Base-by-base conservation (phyloP, 139 green algal genomes). In the Tetraselmis chui region DNA sequence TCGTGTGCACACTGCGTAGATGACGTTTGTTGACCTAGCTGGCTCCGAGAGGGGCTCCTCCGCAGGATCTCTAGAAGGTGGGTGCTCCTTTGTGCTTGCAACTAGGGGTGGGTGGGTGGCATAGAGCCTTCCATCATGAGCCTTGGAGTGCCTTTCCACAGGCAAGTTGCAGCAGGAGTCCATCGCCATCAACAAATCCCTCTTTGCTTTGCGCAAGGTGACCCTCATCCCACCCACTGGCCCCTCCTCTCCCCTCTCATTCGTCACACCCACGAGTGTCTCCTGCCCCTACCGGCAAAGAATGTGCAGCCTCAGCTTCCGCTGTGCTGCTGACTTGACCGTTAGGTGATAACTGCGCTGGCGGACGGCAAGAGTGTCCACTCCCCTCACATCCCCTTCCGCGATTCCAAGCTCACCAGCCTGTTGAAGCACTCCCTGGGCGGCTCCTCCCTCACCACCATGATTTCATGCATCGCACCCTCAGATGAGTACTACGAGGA, bases 181-280 rank as follows among this genome's bases (percentile, higher is more conserved):
- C 28, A 83, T 92, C 1, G 81, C 83, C 58, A 92, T 92, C 87
- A 92, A 92, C 87, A 89, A 92, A 81, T 91, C 87, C 22, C 85
- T 92, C 2, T 88, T 92, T 74, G 88, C 89, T 0, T 79, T 92
- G 24, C 81, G 89, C 0, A 85, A 92, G 79, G 86, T 86, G 79
- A 76, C 45, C 45, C 18, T 67, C 45, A 24, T n/a, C 75, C 75
- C 23, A n/a, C 23, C 75, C 75, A n/a, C n/a, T n/a, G 23, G 59
- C 59, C 59, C 23, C 23, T 2, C 74, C n/a, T 77, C 25, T 28
- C 74, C 74, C 18, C 74, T 77, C 26, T 77, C n/a, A 29, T 77
- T 77, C n/a, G 11, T 25, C 74, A 2, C 25, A 22, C 2, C 74
- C 74, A 23, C 74, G 26, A n/a, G n/a, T n/a, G n/a, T n/a, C n/a